Evolutionary conservation across 371 early-diverging fungal species (phyloP).

Genomic region (Umbelopsis sp.): DNA sequence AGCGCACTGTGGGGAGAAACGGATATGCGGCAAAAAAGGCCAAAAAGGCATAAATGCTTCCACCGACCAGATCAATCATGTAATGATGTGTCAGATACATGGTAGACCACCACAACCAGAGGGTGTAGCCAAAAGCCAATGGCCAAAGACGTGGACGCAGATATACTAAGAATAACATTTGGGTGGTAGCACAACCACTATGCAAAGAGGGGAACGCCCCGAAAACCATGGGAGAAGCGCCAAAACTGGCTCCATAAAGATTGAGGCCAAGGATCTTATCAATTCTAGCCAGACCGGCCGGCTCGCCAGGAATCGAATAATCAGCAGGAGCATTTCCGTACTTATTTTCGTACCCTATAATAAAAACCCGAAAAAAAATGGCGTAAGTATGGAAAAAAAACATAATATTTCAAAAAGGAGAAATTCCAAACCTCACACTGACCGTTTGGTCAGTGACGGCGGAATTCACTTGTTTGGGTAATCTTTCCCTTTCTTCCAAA

Average conservation of each 20-base stretch:
- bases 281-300: constrained; percentile 72
- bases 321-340: constrained; percentile 66
- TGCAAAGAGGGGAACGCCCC: constrained; percentile 81
- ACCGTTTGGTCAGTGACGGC: neutral
- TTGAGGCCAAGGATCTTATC: constrained; percentile 68
- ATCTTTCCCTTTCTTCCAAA: neutral
- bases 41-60: constrained; percentile 67
- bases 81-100: constrained; percentile 81
- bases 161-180: constrained; percentile 61
- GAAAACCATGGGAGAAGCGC: constrained; percentile 76
- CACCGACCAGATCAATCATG: constrained; percentile 73
- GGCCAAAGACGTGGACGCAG: constrained; percentile 56
- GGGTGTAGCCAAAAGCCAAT: constrained; percentile 52
- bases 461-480: neutral
- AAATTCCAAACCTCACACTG: too few species aligned
- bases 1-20: constrained; percentile 33
- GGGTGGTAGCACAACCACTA: constrained; percentile 71
- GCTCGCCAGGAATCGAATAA: constrained; percentile 73
- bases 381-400: too few species aligned
- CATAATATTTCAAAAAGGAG: neutral
- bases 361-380: neutral
- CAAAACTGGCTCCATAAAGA: constrained; percentile 69
- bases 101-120: constrained; percentile 80
- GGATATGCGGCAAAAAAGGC: constrained; percentile 50
- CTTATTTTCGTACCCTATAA: constrained; percentile 63